Evolutionary conservation across 78 protist genomes (phyloP).

Genomic region (Diacronema lutheri): DNA sequence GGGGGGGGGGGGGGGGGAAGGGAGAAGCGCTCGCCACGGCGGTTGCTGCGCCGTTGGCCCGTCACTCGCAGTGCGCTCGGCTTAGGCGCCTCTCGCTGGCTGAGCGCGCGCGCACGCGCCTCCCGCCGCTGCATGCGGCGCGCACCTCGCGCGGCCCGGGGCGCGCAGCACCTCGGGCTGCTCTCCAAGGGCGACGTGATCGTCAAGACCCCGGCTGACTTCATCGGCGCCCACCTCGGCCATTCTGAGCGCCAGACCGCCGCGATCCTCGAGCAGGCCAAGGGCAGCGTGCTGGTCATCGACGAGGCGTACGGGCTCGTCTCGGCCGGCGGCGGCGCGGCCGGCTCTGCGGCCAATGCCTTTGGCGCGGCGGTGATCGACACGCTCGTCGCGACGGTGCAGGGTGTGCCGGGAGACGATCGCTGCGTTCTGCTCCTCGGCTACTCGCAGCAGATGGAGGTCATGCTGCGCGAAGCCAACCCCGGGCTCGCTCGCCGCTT

Average conservation of each 20-base stretch:
- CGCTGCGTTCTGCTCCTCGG: slow-evolving; percentile 41
- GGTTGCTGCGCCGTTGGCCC: too few relatives aligned
- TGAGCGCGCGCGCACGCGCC: too few relatives aligned
- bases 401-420: slow-evolving; percentile 40
- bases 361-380: slow-evolving; percentile 24
- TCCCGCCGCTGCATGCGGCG: too few relatives aligned
- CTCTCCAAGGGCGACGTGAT: slow-evolving; percentile 21
- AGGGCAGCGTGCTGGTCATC: slow-evolving; percentile 37
- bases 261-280: background rate
- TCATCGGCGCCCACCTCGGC: slow-evolving; percentile 16
- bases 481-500: slow-evolving; percentile 57
- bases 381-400: slow-evolving; percentile 38
- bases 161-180: background rate
- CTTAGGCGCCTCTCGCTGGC: too few relatives aligned
- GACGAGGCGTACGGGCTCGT: slow-evolving; percentile 58
- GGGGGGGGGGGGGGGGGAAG: too few relatives aligned
- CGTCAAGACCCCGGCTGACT: slow-evolving; percentile 19
- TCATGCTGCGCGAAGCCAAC: slow-evolving; percentile 13
- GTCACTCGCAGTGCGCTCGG: too few relatives aligned
- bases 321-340: background rate
- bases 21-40: too few relatives aligned
- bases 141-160: too few relatives aligned
- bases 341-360: background rate
- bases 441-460: slow-evolving; percentile 30
- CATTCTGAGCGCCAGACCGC: background rate